Evolutionary conservation across 2,329 filamentous ascomycete species (phyloP).

Genomic region (Sporothrix variecibatus): DNA sequence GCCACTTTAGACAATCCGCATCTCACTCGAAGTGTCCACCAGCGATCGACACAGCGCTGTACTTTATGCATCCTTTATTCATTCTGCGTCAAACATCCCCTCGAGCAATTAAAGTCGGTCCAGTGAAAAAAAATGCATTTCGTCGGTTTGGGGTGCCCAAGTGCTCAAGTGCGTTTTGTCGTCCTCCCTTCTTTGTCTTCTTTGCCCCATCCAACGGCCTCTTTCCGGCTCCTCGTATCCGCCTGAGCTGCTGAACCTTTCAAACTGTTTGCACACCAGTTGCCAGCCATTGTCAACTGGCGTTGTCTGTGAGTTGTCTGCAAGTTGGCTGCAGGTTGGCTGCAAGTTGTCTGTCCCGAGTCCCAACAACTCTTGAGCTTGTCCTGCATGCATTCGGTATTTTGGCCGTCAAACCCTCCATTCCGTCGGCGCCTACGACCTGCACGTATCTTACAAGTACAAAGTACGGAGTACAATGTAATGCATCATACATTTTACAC

Average conservation of each 20-base stretch:
- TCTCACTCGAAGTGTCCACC: background rate
- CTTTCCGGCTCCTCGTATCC: constrained; percentile 9
- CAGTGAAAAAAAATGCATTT: background rate
- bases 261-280: background rate
- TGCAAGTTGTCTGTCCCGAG: background rate
- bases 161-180: background rate
- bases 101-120: background rate
- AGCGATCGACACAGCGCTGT: background rate
- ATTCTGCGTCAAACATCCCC: background rate
- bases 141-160: background rate
- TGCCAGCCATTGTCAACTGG: background rate
- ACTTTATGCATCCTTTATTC: background rate
- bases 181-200: constrained; percentile 6
- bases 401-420: background rate
- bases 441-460: background rate
- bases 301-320: background rate
- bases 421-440: background rate
- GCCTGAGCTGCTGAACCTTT: background rate
- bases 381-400: background rate
- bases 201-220: background rate
- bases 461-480: too few relatives aligned
- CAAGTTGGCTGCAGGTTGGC: background rate
- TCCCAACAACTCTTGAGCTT: background rate
- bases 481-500: background rate
- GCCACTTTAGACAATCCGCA: background rate